Percentiles rank a stretch among this genome's conserved stretches.
These are phyloP conservation scores for Fusarium albosuccineum DNA, from an alignment of 2,329 filamentous ascomycete species.

Conservation along the genomic window DNA sequence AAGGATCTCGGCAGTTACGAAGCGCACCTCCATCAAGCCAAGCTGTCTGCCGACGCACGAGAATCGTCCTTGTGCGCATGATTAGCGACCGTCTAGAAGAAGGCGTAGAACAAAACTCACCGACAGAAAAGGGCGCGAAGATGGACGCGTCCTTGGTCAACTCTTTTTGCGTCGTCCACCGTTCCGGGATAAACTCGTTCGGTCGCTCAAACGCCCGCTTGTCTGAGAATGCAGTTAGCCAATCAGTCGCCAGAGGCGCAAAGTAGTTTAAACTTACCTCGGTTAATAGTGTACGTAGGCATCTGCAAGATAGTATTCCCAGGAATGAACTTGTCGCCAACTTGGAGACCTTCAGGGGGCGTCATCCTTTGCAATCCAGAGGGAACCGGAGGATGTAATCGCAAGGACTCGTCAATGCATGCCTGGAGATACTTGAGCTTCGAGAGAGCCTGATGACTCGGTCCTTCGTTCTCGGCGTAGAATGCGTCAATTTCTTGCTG, in stretches of 20 bases:
- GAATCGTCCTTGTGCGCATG: constrained; percentile 11
- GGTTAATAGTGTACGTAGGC: constrained; percentile 20
- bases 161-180: constrained; percentile 31
- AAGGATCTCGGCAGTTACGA: constrained; percentile 20
- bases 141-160: constrained; percentile 14
- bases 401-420: neutral
- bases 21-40: constrained; percentile 36
- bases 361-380: constrained; percentile 23
- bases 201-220: constrained; percentile 25
- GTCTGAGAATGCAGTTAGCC: neutral
- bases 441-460: neutral
- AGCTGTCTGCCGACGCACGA: constrained; percentile 38
- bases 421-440: neutral
- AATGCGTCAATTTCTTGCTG: constrained; percentile 10
- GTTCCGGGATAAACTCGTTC: constrained; percentile 31
- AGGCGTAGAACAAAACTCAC: neutral
- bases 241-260: neutral
- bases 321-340: constrained; percentile 17
- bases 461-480: constrained; percentile 5
- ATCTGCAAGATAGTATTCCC: constrained; percentile 8
- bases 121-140: constrained; percentile 28
- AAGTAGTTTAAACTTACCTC: constrained; percentile 4
- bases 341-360: constrained; percentile 7
- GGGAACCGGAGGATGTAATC: neutral
- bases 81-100: too few relatives aligned